Evolutionary conservation across 2,329 filamentous ascomycete genomes (phyloP).

Genomic region (Aspergillus hiratsukae): DNA sequence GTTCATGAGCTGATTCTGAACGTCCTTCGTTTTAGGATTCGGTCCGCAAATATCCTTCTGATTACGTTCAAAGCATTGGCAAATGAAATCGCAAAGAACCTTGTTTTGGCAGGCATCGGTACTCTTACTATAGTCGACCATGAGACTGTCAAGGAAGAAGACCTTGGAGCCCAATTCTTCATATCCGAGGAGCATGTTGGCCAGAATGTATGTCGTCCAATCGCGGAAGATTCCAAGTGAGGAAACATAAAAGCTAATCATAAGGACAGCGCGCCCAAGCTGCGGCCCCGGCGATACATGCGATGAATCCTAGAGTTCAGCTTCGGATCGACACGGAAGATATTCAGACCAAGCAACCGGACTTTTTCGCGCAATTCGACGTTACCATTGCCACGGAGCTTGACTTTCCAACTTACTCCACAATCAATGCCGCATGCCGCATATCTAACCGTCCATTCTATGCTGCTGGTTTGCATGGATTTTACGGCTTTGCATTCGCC

Average conservation of each 20-base stretch:
- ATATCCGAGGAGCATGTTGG: slow-evolving; percentile 68
- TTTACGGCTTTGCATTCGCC: slow-evolving; percentile 93
- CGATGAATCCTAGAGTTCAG: slow-evolving; percentile 83
- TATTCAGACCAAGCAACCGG: slow-evolving; percentile 62
- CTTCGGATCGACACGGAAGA: slow-evolving; percentile 66
- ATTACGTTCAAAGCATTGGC: slow-evolving; percentile 83
- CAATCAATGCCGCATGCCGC: slow-evolving; percentile 82
- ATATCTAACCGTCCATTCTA: slow-evolving; percentile 79
- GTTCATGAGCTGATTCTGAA: background rate
- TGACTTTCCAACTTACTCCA: slow-evolving; percentile 66
- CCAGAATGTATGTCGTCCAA: slow-evolving; percentile 54
- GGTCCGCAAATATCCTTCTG: slow-evolving; percentile 82
- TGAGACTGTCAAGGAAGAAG: slow-evolving; percentile 67
- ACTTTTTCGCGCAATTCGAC: slow-evolving; percentile 76
- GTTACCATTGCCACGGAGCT: slow-evolving; percentile 88
- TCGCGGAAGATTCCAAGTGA: slow-evolving; percentile 2
- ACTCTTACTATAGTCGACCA: slow-evolving; percentile 86
- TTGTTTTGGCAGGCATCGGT: slow-evolving; percentile 87
- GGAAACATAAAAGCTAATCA: slow-evolving; percentile 10
- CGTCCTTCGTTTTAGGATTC: slow-evolving; percentile 55
- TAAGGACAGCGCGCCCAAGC: slow-evolving; percentile 66
- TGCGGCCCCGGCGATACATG: slow-evolving; percentile 70
- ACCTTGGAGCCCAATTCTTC: slow-evolving; percentile 81
- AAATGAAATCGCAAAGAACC: slow-evolving; percentile 95
- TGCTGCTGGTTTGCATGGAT: slow-evolving; percentile 77